A percentile compares a stretch with the other conserved stretches of the same genome.
phyloP scores from a whole-genome alignment of 495 filamentous ascomycete species.

The Bathelium albidoporum region DNA sequence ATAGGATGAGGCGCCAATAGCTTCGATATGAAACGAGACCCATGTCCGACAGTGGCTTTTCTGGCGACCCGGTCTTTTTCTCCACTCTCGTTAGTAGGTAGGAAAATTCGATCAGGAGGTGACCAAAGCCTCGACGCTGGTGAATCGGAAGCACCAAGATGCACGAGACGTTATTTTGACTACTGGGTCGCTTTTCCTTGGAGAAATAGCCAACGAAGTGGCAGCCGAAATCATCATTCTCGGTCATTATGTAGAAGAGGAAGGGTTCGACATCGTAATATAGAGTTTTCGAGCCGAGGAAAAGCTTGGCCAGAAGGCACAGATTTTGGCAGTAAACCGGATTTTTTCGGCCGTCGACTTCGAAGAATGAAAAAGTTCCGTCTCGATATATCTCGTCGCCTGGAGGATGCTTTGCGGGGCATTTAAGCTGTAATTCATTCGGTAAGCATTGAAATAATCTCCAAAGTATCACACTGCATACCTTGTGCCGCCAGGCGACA shows the following conservation, averaged over 20 bases:
- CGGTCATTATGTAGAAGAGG: conserved; percentile 96
- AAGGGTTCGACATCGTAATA: conserved; percentile 99
- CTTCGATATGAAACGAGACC: conserved; percentile 92
- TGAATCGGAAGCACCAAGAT: conserved; percentile 93
- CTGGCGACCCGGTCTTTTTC: conserved; percentile 88
- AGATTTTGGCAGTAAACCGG: conserved; percentile 97
- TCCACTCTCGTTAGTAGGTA: conserved; percentile 91
- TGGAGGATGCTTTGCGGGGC: conserved; percentile 87
- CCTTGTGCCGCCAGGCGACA: conserved; percentile 93
- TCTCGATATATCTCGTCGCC: conserved; percentile 98
- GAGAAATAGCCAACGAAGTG: conserved; percentile 99
- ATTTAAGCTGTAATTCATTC: conserved; percentile 49
- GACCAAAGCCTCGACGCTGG: conserved; percentile 93
- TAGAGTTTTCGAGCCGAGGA: conserved; percentile 91
- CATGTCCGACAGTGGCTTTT: conserved; percentile 97
- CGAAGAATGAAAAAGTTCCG: conserved; percentile 84
- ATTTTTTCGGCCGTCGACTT: conserved; percentile 94
- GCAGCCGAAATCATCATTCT: conserved; percentile 84
- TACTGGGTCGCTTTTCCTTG: conserved; percentile 94
- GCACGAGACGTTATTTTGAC: conserved; percentile 93
- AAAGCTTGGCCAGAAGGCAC: conserved; percentile 90
- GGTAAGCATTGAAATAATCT: conserved; percentile 11
- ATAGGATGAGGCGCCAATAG: conserved; percentile 86
- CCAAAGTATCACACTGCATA: conserved; percentile 25
- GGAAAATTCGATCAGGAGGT: conserved; percentile 94